Conservation (phyloP, 345 rosid species). For the Linum trigynum region DNA sequence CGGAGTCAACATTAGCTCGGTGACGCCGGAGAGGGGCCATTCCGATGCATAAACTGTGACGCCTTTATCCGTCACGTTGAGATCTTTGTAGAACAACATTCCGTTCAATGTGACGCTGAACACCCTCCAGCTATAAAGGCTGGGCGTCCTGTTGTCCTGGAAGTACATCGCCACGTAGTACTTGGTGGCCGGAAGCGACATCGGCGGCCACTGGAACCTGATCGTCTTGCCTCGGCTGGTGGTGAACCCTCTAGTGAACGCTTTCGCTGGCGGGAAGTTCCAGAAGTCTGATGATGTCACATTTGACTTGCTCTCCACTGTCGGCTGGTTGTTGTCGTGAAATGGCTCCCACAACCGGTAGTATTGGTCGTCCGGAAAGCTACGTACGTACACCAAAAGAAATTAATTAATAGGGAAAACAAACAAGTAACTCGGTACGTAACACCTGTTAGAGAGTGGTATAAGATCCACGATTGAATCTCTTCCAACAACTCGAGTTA, state of each 20-base stretch:
- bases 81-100: conserved; percentile 34
- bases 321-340: conserved; percentile 30
- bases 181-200: conserved; percentile 43
- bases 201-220: conserved; percentile 48
- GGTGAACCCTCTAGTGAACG: conserved; percentile 46
- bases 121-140: conserved; percentile 64
- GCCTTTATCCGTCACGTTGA: conserved; percentile 60
- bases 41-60: conserved; percentile 46
- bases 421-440: background rate
- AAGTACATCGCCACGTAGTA: conserved; percentile 76
- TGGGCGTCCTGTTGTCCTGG: conserved; percentile 53
- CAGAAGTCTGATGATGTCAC: conserved; percentile 49
- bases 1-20: conserved; percentile 48
- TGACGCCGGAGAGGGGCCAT: conserved; percentile 75
- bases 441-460: no score
- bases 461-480: no score
- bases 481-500: no score
- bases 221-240: conserved; percentile 47
- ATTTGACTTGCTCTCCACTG: conserved; percentile 28
- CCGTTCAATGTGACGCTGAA: conserved; percentile 66
- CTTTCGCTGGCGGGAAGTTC: conserved; percentile 57
- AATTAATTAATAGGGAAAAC: background rate
- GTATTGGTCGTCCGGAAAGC: conserved; percentile 66
- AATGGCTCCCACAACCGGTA: conserved; percentile 71
- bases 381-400: conserved; percentile 15